A percentile compares a stretch with the other conserved stretches of the same genome.
Evolutionary conservation across 129 eudicot genomes (phyloP).

Genomic region (Tagetes erecta): DNA sequence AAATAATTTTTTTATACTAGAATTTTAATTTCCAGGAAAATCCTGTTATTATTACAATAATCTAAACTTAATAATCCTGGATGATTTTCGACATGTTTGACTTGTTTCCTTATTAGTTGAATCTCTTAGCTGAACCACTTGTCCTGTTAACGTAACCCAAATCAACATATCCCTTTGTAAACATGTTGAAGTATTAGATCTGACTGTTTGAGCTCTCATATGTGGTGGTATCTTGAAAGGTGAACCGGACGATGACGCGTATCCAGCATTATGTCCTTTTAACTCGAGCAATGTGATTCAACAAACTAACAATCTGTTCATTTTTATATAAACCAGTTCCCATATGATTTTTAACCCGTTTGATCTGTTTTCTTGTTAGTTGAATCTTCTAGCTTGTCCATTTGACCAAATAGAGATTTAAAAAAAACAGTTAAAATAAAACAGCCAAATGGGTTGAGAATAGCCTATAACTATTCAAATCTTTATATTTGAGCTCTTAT

Average conservation of each 20-base stretch:
- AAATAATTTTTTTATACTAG: neutral
- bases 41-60: neutral
- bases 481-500: neutral
- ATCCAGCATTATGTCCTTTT: constrained; percentile 91
- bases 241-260: constrained; percentile 72
- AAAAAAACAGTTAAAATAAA: neutral
- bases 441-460: neutral
- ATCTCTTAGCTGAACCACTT: neutral
- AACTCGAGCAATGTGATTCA: constrained; percentile 67
- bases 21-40: neutral
- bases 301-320: constrained; percentile 1
- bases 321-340: neutral
- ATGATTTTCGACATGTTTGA: neutral
- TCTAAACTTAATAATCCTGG: constrained; percentile 9
- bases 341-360: neutral
- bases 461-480: neutral
- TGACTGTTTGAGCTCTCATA: neutral
- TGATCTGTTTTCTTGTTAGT: neutral
- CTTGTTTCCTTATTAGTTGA: neutral
- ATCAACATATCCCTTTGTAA: neutral
- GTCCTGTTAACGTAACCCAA: neutral
- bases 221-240: neutral
- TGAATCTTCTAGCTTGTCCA: neutral
- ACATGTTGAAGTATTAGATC: neutral
- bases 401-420: neutral